Conservation (phyloP, 306 rosid genomes). For the Myrica gale region DNA sequence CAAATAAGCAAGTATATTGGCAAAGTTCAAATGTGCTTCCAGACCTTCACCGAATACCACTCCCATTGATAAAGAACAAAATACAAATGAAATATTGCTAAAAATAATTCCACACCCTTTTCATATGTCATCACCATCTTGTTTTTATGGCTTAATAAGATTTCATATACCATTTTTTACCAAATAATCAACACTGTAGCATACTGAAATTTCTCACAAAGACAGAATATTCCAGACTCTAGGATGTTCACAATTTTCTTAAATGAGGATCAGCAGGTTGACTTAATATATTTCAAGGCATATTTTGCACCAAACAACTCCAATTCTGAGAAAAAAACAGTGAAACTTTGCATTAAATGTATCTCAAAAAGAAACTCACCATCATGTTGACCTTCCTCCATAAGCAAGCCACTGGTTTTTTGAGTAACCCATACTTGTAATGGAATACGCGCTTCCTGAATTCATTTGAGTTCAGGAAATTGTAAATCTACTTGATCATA, state of each 20-base stretch:
- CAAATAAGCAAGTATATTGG: too few species aligned
- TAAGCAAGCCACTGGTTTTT: slow-evolving; percentile 66
- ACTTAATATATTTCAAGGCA: slow-evolving; percentile 5
- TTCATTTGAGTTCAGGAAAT: slow-evolving; percentile 26
- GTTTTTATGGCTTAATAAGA: neutral
- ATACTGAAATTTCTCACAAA: neutral
- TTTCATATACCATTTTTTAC: neutral
- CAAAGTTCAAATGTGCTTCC: too few species aligned
- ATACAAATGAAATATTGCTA: neutral
- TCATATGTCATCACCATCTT: neutral
- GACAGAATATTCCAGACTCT: neutral
- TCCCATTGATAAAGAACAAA: neutral
- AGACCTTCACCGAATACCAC: neutral
- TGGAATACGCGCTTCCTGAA: slow-evolving; percentile 89
- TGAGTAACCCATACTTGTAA: slow-evolving; percentile 89
- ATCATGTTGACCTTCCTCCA: slow-evolving; percentile 64
- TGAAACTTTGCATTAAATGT: slow-evolving; percentile 8
- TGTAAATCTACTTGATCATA: slow-evolving; percentile 14
- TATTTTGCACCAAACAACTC: neutral
- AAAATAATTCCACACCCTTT: neutral
- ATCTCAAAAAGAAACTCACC: slow-evolving; percentile 38
- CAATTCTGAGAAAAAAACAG: slow-evolving; percentile 13
- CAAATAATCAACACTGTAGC: neutral
- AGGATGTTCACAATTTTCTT: neutral
- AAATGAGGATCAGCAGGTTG: neutral